These are phyloP conservation scores for Ascosphaera aggregata DNA, from an alignment of 2,329 filamentous ascomycete genomes.

Conservation along the genomic window DNA sequence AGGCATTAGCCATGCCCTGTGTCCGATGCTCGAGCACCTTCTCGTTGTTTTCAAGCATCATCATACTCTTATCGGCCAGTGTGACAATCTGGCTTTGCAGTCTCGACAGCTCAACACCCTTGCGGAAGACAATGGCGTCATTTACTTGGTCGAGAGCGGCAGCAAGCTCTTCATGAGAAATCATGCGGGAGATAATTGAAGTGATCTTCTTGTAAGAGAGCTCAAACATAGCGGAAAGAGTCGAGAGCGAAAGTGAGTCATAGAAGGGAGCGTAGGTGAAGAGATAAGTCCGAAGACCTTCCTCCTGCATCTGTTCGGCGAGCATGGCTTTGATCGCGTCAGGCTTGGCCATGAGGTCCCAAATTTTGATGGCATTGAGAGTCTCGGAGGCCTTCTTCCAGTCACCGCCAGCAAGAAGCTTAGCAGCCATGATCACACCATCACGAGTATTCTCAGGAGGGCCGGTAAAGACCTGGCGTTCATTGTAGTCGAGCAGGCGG, in stretches of 20 bases:
- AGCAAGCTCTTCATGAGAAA: conserved; percentile 92
- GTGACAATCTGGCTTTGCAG: conserved; percentile 89
- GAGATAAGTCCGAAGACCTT: conserved; percentile 91
- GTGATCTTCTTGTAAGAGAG: conserved; percentile 72
- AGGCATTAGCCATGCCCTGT: conserved; percentile 83
- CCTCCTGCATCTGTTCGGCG: conserved; percentile 93
- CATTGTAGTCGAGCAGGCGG: conserved; percentile 97
- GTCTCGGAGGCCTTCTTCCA: conserved; percentile 94
- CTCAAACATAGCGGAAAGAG: conserved; percentile 87
- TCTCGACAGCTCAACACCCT: conserved; percentile 92
- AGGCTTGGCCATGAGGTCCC: conserved; percentile 86
- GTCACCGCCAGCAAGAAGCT: conserved; percentile 86
- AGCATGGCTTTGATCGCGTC: conserved; percentile 95
- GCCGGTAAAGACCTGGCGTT: conserved; percentile 96
- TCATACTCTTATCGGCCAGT: conserved; percentile 85
- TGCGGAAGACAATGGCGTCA: conserved; percentile 93
- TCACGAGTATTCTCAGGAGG: conserved; percentile 97
- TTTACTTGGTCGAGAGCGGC: conserved; percentile 97
- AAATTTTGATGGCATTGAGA: conserved; percentile 98
- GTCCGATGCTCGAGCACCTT: conserved; percentile 92
- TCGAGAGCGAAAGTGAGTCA: conserved; percentile 74
- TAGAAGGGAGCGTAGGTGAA: conserved; percentile 99
- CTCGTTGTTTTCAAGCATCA: conserved; percentile 92
- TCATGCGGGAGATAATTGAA: conserved; percentile 98
- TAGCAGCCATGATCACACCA: conserved; percentile 97